Evolutionary conservation across 345 rosid species (phyloP).

Genomic region (Eucalyptus sp.): DNA sequence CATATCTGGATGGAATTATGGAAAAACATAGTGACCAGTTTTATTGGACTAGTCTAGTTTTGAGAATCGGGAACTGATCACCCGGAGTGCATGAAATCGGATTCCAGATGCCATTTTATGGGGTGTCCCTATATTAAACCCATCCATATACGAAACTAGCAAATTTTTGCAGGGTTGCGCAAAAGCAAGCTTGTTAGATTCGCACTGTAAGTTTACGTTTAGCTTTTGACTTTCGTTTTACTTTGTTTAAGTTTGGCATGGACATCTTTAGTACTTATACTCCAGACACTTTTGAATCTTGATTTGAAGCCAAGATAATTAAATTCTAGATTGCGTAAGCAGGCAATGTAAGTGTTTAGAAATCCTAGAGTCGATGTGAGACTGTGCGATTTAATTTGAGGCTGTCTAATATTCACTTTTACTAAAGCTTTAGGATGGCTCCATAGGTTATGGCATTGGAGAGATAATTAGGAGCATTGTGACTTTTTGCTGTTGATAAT

Average conservation of each 20-base stretch:
- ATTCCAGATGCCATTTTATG: neutral
- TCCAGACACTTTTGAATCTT: neutral
- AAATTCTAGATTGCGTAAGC: neutral
- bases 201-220: neutral
- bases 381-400: neutral
- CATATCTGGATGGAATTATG: too few relatives aligned
- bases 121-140: neutral
- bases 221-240: neutral
- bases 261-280: neutral
- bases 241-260: neutral
- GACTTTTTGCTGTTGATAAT: neutral
- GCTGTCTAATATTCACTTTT: neutral
- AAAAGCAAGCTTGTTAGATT: neutral
- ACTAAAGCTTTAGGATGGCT: neutral
- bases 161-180: neutral
- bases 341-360: neutral
- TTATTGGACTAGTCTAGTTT: too few relatives aligned
- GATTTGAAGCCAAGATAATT: neutral
- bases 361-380: neutral
- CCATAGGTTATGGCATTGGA: neutral
- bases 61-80: too few relatives aligned
- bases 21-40: too few relatives aligned
- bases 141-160: neutral
- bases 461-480: neutral
- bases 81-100: rapidly evolving